Percentiles rank a stretch among this genome's conserved stretches.
Conservation (phyloP, 163 green algal species). For the Volvox carteri region DNA sequence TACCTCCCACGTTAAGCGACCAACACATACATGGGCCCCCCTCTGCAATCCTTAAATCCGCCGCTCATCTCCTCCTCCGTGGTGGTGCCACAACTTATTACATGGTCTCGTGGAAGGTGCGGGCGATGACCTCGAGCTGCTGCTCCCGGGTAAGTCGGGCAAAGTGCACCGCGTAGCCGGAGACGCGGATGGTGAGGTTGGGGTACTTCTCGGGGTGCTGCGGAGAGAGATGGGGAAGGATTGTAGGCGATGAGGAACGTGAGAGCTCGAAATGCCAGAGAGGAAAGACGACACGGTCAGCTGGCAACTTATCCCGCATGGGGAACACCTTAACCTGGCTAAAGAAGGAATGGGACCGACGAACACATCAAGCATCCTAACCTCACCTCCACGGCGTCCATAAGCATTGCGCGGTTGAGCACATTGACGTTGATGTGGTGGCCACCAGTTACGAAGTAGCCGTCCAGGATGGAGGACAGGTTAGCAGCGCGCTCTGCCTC, state of each 20-base stretch:
- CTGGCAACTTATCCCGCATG: too few relatives aligned
- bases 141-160: slow-evolving; percentile 80
- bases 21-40: too few relatives aligned
- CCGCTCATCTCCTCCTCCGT: too few relatives aligned
- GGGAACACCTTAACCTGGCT: too few relatives aligned
- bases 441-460: slow-evolving; percentile 79
- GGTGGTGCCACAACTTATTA: too few relatives aligned
- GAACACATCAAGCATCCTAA: too few relatives aligned
- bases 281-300: too few relatives aligned
- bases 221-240: background rate
- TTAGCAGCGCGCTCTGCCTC: slow-evolving; percentile 61
- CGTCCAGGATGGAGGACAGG: slow-evolving; percentile 77
- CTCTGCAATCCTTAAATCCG: too few relatives aligned
- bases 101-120: slow-evolving; percentile 75
- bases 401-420: slow-evolving; percentile 75
- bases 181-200: slow-evolving; percentile 85
- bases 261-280: background rate
- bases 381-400: slow-evolving; percentile 79
- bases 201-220: slow-evolving; percentile 71
- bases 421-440: slow-evolving; percentile 89
- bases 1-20: too few relatives aligned
- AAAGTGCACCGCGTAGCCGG: slow-evolving; percentile 87
- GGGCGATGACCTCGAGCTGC: slow-evolving; percentile 78
- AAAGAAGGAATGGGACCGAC: too few relatives aligned
- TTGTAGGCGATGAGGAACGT: slow-evolving; percentile 63